Percentiles rank a stretch among this genome's conserved stretches.
These are phyloP conservation scores for Trichophyton equinum DNA, from an alignment of 2,329 filamentous ascomycete species.

Conservation along the genomic window DNA sequence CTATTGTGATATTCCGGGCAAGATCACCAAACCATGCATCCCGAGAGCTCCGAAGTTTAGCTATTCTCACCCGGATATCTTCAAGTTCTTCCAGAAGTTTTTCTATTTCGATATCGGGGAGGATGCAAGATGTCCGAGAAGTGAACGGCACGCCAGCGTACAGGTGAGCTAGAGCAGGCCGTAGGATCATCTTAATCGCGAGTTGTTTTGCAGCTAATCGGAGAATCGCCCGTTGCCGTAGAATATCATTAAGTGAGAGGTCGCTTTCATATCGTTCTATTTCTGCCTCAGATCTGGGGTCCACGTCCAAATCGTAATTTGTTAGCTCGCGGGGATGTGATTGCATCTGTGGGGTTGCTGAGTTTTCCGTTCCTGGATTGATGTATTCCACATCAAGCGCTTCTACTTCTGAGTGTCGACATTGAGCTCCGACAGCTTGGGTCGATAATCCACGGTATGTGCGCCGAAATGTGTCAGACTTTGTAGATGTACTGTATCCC, in stretches of 20 bases:
- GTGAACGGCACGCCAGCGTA: slow-evolving; percentile 24
- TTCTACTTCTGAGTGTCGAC: not conserved
- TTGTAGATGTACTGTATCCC: slow-evolving; percentile 4
- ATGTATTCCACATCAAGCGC: not conserved
- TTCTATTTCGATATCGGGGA: slow-evolving; percentile 21
- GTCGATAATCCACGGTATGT: not conserved
- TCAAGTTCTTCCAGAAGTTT: slow-evolving; percentile 26
- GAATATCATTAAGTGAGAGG: slow-evolving; percentile 1
- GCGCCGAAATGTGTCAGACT: not conserved
- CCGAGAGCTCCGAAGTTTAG: slow-evolving; percentile 18
- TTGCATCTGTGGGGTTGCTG: not conserved
- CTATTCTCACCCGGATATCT: slow-evolving; percentile 22
- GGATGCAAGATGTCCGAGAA: slow-evolving; percentile 10
- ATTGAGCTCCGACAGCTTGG: not conserved
- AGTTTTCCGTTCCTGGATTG: not conserved
- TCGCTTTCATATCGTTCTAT: slow-evolving; percentile 1
- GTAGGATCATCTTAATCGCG: slow-evolving; percentile 28
- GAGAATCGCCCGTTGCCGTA: slow-evolving; percentile 24
- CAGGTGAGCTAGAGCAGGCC: slow-evolving; percentile 28
- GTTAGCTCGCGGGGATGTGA: not conserved
- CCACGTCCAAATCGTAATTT: not conserved
- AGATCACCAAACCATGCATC: slow-evolving; percentile 23
- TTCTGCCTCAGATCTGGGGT: not conserved
- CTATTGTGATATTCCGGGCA: slow-evolving; percentile 18
- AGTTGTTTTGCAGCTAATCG: slow-evolving; percentile 30